Evolutionary conservation across 768 basidiomycete species (phyloP).

Genomic region (Leccinum disarticulatum): DNA sequence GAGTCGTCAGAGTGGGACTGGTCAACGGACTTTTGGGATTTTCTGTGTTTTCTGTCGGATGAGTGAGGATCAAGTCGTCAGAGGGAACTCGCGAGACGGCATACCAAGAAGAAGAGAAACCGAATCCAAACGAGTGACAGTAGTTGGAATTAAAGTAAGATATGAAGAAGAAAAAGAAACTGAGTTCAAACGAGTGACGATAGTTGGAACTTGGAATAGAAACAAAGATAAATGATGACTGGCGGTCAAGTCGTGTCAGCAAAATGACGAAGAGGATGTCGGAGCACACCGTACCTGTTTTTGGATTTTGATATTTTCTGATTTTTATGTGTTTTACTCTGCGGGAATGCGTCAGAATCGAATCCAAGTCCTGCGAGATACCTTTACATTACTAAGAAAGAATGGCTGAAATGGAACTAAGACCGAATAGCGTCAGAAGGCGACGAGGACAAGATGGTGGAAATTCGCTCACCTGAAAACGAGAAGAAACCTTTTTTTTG

Average conservation of each 20-base stretch:
- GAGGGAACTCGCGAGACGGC: not conserved
- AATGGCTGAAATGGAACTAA: not conserved
- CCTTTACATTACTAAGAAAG: not conserved
- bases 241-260: not conserved
- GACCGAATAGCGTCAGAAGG: not conserved
- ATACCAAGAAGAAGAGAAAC: not conserved
- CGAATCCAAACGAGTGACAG: not conserved
- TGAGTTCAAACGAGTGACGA: not conserved
- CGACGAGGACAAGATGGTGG: not conserved
- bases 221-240: not conserved
- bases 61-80: not conserved
- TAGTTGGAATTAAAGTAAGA: not conserved
- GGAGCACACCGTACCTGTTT: not conserved
- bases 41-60: no score
- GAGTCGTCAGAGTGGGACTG: no score
- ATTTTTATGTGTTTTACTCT: not conserved
- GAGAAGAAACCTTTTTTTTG: not conserved
- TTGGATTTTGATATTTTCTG: not conserved
- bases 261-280: not conserved
- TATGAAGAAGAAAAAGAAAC: not conserved
- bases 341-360: not conserved
- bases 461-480: not conserved
- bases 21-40: no score
- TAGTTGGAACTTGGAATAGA: not conserved
- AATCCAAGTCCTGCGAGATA: not conserved